Conservation (phyloP, 164 flowering plant genomes). For the Malania oleifera region DNA sequence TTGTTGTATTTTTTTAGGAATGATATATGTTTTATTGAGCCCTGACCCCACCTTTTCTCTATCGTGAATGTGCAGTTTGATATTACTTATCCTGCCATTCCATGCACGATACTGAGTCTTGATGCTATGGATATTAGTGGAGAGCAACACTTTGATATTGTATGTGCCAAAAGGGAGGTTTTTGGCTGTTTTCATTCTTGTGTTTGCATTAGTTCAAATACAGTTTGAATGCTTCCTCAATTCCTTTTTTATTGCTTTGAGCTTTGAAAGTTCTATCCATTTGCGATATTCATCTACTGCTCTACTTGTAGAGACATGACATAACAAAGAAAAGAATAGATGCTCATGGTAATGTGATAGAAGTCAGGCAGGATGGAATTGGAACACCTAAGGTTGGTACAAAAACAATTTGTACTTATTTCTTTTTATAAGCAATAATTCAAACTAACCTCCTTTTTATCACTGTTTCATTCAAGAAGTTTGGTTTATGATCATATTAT, state of each 20-base stretch:
- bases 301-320: slow-evolving; percentile 51
- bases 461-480: no score
- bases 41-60: not conserved
- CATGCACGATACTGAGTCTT: slow-evolving; percentile 68
- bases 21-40: not conserved
- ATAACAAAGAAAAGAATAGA: slow-evolving; percentile 61
- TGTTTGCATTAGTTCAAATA: not conserved
- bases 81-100: slow-evolving; percentile 68
- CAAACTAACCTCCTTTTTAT: no score
- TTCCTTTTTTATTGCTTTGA: not conserved
- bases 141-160: slow-evolving; percentile 79
- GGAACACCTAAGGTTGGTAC: slow-evolving; percentile 59
- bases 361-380: slow-evolving; percentile 45
- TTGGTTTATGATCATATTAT: no score
- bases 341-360: slow-evolving; percentile 48
- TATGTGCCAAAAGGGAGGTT: slow-evolving; percentile 22
- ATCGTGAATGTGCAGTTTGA: slow-evolving; percentile 61
- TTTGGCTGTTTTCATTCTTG: not conserved
- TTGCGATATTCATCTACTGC: not conserved
- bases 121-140: slow-evolving; percentile 88
- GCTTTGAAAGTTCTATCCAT: not conserved
- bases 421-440: no score
- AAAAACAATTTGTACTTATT: not conserved
- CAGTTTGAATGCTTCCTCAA: not conserved
- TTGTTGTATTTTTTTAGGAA: not conserved